Evolutionary conservation across 257 asterid species (phyloP).

Genomic region (Cinchona pubescens): DNA sequence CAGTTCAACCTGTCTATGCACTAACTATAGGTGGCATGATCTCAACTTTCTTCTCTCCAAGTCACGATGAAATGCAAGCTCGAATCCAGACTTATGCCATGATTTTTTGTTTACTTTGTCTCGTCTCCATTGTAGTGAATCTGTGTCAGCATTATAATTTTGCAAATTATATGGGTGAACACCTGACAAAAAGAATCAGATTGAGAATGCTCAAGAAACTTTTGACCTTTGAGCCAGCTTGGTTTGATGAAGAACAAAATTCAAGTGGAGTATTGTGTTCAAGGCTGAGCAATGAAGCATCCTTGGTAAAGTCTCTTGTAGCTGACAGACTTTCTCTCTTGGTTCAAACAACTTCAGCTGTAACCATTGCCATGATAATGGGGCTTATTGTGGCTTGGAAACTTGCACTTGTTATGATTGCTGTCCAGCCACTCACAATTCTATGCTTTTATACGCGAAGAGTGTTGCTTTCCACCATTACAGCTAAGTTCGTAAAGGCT

Average conservation of each 20-base stretch:
- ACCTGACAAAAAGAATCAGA: conserved; percentile 55
- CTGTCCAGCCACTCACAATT: conserved; percentile 76
- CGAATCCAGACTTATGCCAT: conserved; percentile 47
- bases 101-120: conserved; percentile 52
- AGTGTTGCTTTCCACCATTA: conserved; percentile 58
- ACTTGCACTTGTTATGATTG: conserved; percentile 81
- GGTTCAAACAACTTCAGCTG: conserved; percentile 66
- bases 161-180: conserved; percentile 79
- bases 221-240: conserved; percentile 65
- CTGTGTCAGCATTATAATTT: conserved; percentile 74
- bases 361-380: conserved; percentile 54
- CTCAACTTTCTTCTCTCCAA: conserved; percentile 58
- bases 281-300: conserved; percentile 63
- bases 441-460: conserved; percentile 67
- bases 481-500: conserved; percentile 63
- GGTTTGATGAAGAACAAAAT: conserved; percentile 74
- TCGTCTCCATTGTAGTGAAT: conserved; percentile 51
- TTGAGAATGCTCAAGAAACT: conserved; percentile 57
- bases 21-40: conserved; percentile 77
- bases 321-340: conserved; percentile 66
- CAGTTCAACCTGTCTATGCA: conserved; percentile 78
- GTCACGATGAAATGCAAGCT: conserved; percentile 57
- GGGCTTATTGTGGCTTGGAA: conserved; percentile 81
- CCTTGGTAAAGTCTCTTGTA: conserved; percentile 73
- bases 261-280: conserved; percentile 65